A percentile compares a stretch with the other conserved stretches of the same genome.
phyloP scores from a whole-genome alignment of 75 land plant species.

The Cupressus sempervirens region DNA sequence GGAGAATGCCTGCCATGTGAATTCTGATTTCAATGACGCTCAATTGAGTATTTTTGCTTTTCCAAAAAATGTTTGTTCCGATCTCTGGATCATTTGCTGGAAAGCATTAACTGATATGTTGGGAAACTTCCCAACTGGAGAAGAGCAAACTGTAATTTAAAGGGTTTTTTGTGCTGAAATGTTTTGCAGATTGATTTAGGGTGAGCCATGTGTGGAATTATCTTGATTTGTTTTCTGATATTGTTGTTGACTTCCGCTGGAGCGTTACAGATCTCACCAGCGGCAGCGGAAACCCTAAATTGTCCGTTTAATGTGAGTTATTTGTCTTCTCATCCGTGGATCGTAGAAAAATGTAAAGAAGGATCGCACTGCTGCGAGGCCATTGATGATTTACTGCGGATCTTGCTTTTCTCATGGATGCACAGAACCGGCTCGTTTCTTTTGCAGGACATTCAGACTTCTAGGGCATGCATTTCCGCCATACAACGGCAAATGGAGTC shows the following conservation, averaged over 20 bases:
- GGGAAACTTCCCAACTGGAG: neutral
- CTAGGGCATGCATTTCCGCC: neutral
- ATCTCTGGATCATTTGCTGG: neutral
- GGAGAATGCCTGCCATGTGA: no score
- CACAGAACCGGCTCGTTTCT: neutral
- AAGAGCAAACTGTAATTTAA: neutral
- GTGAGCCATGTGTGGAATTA: neutral
- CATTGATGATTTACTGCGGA: neutral
- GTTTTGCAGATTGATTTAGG: neutral
- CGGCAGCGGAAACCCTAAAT: neutral
- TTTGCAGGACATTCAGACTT: neutral
- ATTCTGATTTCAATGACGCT: no score
- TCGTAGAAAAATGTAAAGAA: neutral
- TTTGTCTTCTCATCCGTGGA: neutral
- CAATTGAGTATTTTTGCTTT: no score
- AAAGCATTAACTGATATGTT: neutral
- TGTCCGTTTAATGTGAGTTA: constrained; percentile 1
- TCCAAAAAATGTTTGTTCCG: neutral
- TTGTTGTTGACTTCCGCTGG: neutral
- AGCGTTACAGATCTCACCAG: neutral
- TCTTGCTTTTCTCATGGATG: constrained; percentile 7
- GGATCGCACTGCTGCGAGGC: neutral
- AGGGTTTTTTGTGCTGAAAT: neutral
- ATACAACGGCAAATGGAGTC: neutral
- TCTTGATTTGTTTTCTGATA: neutral